A percentile compares a stretch with the other conserved stretches of the same genome.
Evolutionary conservation across 768 basidiomycete species (phyloP).

Genomic region (Lactarius hengduanensis): DNA sequence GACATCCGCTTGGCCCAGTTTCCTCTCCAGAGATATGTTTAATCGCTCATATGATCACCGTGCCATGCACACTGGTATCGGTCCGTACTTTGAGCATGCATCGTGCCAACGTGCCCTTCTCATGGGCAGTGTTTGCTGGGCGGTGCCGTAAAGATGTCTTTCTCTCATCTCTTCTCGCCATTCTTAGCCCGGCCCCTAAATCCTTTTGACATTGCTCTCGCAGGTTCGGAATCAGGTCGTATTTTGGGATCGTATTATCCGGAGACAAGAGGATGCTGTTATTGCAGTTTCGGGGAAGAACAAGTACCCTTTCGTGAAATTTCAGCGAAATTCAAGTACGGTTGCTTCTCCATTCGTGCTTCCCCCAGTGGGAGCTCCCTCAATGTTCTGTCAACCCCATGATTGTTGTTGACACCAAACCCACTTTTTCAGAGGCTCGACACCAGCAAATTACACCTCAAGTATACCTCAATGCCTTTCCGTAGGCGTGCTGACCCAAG

Average conservation of each 20-base stretch:
- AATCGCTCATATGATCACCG: constrained; percentile 9
- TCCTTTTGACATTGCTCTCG: constrained; percentile 8
- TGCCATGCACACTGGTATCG: constrained; percentile 6
- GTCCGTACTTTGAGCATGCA: background rate
- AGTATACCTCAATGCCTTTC: constrained; percentile 90
- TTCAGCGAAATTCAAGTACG: constrained; percentile 72
- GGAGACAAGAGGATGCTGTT: constrained; percentile 71
- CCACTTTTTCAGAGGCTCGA: constrained; percentile 50
- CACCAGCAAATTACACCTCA: constrained; percentile 70
- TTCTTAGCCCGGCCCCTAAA: constrained; percentile 16
- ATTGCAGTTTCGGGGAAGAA: constrained; percentile 67
- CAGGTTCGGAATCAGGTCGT: constrained; percentile 77
- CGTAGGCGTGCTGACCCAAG: constrained; percentile 76
- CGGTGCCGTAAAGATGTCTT: background rate
- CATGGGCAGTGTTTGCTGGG: background rate
- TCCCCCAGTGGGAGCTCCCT: constrained; percentile 7
- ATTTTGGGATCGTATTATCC: constrained; percentile 89
- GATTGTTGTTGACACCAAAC: constrained; percentile 25
- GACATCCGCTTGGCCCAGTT: background rate
- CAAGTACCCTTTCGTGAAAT: constrained; percentile 83
- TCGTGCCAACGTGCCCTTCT: background rate
- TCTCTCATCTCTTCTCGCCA: background rate
- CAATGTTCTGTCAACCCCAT: constrained; percentile 15
- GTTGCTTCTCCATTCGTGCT: constrained; percentile 35
- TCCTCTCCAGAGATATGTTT: background rate